Evolutionary conservation across 2,329 filamentous ascomycete genomes (phyloP).

Genomic region (Gaeumannomyces tritici): DNA sequence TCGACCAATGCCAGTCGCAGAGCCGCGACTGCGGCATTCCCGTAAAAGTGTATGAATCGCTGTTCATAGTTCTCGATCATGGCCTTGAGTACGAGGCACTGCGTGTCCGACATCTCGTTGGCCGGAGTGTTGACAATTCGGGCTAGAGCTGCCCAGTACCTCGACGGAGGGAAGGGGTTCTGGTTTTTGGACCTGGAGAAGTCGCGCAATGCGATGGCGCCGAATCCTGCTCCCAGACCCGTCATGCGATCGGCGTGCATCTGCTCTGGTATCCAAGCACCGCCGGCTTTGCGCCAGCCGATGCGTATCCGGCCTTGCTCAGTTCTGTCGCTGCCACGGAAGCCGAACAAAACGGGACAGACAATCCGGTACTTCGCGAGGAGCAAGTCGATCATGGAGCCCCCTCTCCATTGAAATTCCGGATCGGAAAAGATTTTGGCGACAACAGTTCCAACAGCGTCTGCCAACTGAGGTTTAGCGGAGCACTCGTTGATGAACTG

Average conservation of each 20-base stretch:
- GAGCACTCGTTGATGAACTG: conserved; percentile 56
- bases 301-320: conserved; percentile 55
- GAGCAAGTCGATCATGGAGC: conserved; percentile 63
- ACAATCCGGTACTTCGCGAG: conserved; percentile 73
- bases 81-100: conserved; percentile 58
- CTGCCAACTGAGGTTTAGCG: conserved; percentile 50
- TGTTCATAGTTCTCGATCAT: conserved; percentile 66
- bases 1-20: conserved; percentile 64
- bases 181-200: conserved; percentile 59
- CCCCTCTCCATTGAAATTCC: conserved; percentile 53
- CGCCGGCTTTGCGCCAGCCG: conserved; percentile 60
- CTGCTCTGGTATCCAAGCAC: conserved; percentile 56
- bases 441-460: conserved; percentile 61
- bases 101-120: conserved; percentile 59
- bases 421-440: conserved; percentile 59
- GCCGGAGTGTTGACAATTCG: conserved; percentile 67
- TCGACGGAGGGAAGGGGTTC: conserved; percentile 66
- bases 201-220: conserved; percentile 72
- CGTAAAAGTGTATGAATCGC: conserved; percentile 74
- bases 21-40: conserved; percentile 62
- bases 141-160: conserved; percentile 77
- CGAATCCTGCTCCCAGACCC: conserved; percentile 75
- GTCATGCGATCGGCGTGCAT: conserved; percentile 75
- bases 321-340: conserved; percentile 66
- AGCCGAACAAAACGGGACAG: conserved; percentile 80